phyloP scores from a whole-genome alignment of 176 grass and related monocot genomes.

The Lolium multiflorum region DNA sequence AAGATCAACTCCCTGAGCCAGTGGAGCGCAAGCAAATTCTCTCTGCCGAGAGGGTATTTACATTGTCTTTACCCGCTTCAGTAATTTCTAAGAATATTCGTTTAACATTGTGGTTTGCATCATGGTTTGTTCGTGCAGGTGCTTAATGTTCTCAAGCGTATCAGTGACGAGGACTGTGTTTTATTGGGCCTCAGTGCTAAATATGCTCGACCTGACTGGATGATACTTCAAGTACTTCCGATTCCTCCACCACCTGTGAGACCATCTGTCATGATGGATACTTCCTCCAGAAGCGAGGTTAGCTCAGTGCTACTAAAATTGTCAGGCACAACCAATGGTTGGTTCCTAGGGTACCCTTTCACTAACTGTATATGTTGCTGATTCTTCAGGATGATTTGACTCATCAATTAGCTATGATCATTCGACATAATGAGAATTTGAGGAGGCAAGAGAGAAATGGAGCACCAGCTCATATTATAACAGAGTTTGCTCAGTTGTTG shows the following conservation, averaged over 20 bases:
- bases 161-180: constrained; percentile 95
- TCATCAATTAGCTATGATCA: constrained; percentile 98
- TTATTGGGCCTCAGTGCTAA: constrained; percentile 88
- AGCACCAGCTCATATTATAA: constrained; percentile 97
- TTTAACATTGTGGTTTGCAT: constrained; percentile 33
- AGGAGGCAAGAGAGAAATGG: constrained; percentile 96
- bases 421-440: constrained; percentile 97
- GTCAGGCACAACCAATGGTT: background rate
- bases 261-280: constrained; percentile 99
- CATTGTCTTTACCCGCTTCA: constrained; percentile 1
- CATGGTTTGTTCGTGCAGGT: constrained; percentile 58
- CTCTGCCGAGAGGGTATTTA: constrained; percentile 84
- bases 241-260: constrained; percentile 97
- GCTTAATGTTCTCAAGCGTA: constrained; percentile 94
- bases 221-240: constrained; percentile 98
- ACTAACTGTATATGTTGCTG: background rate
- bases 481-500: constrained; percentile 95
- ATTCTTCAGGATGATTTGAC: constrained; percentile 91
- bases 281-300: constrained; percentile 97
- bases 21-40: constrained; percentile 94
- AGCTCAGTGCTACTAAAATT: constrained; percentile 13
- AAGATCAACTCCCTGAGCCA: constrained; percentile 95
- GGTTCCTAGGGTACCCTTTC: constrained; percentile 14
- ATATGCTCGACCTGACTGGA: constrained; percentile 99
- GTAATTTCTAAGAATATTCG: constrained; percentile 6